Percentiles rank a stretch among this genome's conserved stretches.
Evolutionary conservation across 2,329 filamentous ascomycete genomes (phyloP).

Genomic region (Pyricularia pennisetigena): DNA sequence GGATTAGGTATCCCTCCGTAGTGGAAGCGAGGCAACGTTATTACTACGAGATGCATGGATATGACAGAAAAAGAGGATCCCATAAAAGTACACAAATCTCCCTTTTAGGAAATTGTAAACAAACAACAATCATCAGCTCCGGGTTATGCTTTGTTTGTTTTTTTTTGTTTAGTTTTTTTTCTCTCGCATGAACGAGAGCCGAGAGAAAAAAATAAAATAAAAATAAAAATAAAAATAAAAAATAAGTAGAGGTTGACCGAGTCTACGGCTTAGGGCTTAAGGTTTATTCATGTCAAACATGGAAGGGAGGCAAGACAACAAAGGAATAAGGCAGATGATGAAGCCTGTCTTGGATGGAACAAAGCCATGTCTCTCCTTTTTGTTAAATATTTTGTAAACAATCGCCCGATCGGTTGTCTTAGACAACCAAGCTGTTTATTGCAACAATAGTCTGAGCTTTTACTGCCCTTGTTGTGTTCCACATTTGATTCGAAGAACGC

Average conservation of each 20-base stretch:
- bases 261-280: background rate
- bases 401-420: background rate
- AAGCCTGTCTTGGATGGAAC: background rate
- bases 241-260: background rate
- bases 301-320: background rate
- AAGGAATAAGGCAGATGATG: background rate
- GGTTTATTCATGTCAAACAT: background rate
- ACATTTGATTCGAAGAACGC: background rate
- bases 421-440: background rate
- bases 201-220: too few relatives aligned
- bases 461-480: background rate
- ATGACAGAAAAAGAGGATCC: slow-evolving; percentile 1
- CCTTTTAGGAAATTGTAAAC: background rate
- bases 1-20: background rate
- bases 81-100: background rate
- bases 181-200: too few relatives aligned
- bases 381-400: background rate
- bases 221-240: too few relatives aligned
- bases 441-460: background rate
- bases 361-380: background rate
- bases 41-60: background rate
- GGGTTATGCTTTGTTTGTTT: background rate
- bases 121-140: background rate
- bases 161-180: background rate
- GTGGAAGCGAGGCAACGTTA: background rate